These are phyloP conservation scores for Candida fluviatilis DNA, from an alignment of 805 yeast species.

Conservation along the genomic window DNA sequence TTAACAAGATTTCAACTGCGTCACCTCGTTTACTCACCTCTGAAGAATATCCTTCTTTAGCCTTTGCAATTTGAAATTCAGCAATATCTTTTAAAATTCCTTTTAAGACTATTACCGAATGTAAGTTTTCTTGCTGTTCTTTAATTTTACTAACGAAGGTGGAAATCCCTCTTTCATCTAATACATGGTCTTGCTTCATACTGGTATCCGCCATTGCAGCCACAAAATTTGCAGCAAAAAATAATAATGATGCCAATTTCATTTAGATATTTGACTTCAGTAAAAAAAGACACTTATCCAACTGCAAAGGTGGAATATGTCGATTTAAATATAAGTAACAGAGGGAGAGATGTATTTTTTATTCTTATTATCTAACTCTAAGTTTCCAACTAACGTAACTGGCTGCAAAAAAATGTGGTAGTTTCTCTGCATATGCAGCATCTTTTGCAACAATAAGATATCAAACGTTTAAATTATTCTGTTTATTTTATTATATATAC, in stretches of 20 bases:
- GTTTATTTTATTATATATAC: too few species aligned
- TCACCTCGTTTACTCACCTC: conserved; percentile 10
- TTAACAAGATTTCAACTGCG: conserved; percentile 16
- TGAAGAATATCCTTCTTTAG: neutral
- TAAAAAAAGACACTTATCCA: too few species aligned
- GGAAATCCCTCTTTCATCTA: conserved; percentile 2
- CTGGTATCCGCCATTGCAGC: neutral
- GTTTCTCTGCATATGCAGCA: too few species aligned
- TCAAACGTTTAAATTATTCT: too few species aligned
- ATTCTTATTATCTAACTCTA: too few species aligned
- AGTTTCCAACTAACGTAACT: too few species aligned
- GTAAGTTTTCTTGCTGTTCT: conserved; percentile 5
- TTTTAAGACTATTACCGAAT: conserved; percentile 7
- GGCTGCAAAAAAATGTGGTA: too few species aligned
- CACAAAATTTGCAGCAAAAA: neutral
- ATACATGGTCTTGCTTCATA: neutral
- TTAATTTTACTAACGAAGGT: neutral
- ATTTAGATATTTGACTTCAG: neutral
- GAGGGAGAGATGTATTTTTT: too few species aligned
- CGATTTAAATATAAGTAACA: too few species aligned
- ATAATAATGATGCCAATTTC: neutral
- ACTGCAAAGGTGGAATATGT: too few species aligned
- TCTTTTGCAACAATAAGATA: too few species aligned
- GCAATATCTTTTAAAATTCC: conserved; percentile 2
- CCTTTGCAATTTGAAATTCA: conserved; percentile 1